These are phyloP conservation scores for Luffa aegyptiaca DNA, from an alignment of 306 rosid species.

Conservation along the genomic window DNA sequence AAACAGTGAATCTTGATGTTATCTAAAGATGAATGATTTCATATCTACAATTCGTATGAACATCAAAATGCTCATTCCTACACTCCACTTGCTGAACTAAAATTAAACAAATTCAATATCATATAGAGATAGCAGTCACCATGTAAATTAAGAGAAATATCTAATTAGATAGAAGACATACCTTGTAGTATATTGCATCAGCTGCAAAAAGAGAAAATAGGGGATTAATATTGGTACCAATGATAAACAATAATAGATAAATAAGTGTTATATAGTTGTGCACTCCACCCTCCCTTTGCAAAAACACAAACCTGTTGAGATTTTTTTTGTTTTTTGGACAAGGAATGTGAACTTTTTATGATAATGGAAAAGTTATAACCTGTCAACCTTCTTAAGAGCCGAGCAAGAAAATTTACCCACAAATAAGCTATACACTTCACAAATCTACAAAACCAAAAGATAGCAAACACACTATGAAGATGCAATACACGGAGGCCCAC, in stretches of 20 bases:
- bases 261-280: not conserved
- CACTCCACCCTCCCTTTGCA: not conserved
- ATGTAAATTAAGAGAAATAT: not conserved
- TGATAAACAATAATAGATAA: not conserved
- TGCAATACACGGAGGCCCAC: not conserved
- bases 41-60: not conserved
- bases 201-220: conserved; percentile 36
- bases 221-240: conserved; percentile 8
- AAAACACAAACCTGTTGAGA: not conserved
- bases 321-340: no score
- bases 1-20: not conserved
- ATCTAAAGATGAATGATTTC: not conserved
- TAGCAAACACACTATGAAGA: not conserved
- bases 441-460: not conserved
- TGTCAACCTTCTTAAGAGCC: no score
- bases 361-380: no score
- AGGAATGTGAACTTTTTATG: no score
- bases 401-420: not conserved
- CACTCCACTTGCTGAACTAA: not conserved
- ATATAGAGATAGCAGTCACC: not conserved
- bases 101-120: not conserved
- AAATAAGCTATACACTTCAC: not conserved
- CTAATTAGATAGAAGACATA: conserved; percentile 14
- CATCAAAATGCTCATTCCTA: not conserved
- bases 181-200: conserved; percentile 67